Evolutionary conservation across 306 rosid species (phyloP).

Genomic region (Arachis stenosperma): DNA sequence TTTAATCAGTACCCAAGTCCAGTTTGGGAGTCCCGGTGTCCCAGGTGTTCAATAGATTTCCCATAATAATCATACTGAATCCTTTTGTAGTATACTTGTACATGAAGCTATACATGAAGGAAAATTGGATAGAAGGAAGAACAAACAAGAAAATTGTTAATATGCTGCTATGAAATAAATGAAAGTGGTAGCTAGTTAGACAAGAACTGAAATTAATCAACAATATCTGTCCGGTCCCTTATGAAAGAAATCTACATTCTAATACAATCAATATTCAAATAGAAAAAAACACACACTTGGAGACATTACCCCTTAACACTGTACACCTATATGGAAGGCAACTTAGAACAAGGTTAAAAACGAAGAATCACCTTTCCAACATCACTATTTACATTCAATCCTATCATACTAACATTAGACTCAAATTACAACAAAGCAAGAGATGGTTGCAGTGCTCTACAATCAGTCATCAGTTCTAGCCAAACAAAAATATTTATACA

Average conservation of each 20-base stretch:
- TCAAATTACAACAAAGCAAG: slow-evolving; percentile 43
- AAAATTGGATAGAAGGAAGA: background rate
- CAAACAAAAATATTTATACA: slow-evolving; percentile 36
- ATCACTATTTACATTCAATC: slow-evolving; percentile 70
- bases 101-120: too few relatives aligned
- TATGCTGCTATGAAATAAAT: background rate
- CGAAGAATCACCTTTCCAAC: slow-evolving; percentile 43
- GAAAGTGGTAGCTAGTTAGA: slow-evolving; percentile 11
- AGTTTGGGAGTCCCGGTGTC: too few relatives aligned
- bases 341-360: slow-evolving; percentile 41
- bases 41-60: too few relatives aligned
- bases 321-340: slow-evolving; percentile 57
- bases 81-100: too few relatives aligned
- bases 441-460: slow-evolving; percentile 38
- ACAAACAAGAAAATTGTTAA: background rate
- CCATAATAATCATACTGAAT: too few relatives aligned
- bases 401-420: slow-evolving; percentile 31
- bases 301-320: slow-evolving; percentile 45
- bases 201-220: slow-evolving; percentile 28
- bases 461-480: slow-evolving; percentile 37
- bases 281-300: slow-evolving; percentile 14
- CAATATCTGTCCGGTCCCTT: slow-evolving; percentile 34
- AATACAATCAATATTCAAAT: slow-evolving; percentile 40
- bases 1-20: too few relatives aligned
- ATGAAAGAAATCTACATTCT: slow-evolving; percentile 41